Evolutionary conservation across 345 rosid species (phyloP), one percentile per base, ranked within the genome.

Genomic region (Melaleuca quinquenervia): DNA sequence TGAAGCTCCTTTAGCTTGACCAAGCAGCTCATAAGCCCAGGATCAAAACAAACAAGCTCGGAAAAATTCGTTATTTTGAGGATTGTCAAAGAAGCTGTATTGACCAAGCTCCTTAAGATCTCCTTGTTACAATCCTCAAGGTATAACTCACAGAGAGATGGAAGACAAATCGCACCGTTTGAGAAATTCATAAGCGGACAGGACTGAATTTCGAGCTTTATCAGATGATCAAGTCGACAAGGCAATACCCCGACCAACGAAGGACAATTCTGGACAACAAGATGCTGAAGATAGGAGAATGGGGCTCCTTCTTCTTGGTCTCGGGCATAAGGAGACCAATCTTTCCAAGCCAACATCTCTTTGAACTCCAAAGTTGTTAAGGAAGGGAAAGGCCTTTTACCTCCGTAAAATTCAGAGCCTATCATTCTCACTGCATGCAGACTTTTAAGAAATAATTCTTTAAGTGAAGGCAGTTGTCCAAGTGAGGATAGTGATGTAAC

Each of bases 261-360:
- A 60, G 0, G 8, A 60, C 74, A 60, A 0, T 36, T 8, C 0
- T 1, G 5, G 10, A 60, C 20, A 60, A 60, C 74, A 1, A 60
- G 74, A 60, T 60, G 20, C 1, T 27, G 36, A 60, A 60, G 74
- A 27, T 5, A 3, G 14, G 74, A 60, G 74, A 60, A 60, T 27
- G 20, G 0, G 41, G 27, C 41, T 13, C 27, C 74, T 60, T 60
- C 74, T 60, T 60, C 36, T 27, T 0, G 9, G 27, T 8, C 41
- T 2, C 36, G 2, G 0, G 0, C 75, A 62, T 0, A 29, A 0
- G 0, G 6, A 0, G 21, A 14, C 75, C 75, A 62, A 27, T 62
- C 75, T 2, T 62, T 15, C 75, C 41, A 62, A 14, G 75, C 21
- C 75, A 62, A 62, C 75, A 62, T 62, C 41, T 62, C 6, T 62